These are phyloP conservation scores for Pseudotulostoma volvatum DNA, from an alignment of 495 filamentous ascomycete species.

Conservation along the genomic window DNA sequence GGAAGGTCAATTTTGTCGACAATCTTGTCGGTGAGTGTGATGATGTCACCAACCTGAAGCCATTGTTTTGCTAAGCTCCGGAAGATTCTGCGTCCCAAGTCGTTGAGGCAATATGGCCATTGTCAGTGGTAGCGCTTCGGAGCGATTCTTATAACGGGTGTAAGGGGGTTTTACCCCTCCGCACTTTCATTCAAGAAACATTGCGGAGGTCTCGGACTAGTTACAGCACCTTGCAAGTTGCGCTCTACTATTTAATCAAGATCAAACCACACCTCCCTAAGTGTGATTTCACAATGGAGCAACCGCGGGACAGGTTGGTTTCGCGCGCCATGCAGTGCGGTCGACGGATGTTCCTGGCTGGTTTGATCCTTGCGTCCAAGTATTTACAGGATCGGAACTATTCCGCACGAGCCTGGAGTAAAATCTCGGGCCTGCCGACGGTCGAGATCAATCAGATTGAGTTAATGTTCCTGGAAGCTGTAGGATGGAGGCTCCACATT, in stretches of 20 bases:
- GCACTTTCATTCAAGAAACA: slow-evolving; percentile 94
- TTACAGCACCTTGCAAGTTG: slow-evolving; percentile 93
- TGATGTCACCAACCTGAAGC: slow-evolving; percentile 13
- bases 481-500: slow-evolving; percentile 91
- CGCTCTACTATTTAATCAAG: slow-evolving; percentile 87
- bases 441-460: slow-evolving; percentile 93
- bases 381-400: slow-evolving; percentile 97
- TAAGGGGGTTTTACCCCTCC: slow-evolving; percentile 69
- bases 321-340: slow-evolving; percentile 85
- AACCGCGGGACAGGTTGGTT: slow-evolving; percentile 53
- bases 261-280: slow-evolving; percentile 82
- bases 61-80: slow-evolving; percentile 9
- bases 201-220: slow-evolving; percentile 86
- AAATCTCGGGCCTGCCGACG: slow-evolving; percentile 84
- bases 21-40: slow-evolving; percentile 67
- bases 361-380: slow-evolving; percentile 86
- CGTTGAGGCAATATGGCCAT: slow-evolving; percentile 94
- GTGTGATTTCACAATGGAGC: slow-evolving; percentile 74
- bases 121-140: slow-evolving; percentile 32
- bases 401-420: slow-evolving; percentile 93
- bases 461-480: slow-evolving; percentile 75
- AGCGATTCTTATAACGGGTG: slow-evolving; percentile 29
- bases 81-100: slow-evolving; percentile 95
- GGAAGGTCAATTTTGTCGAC: slow-evolving; percentile 92
- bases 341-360: slow-evolving; percentile 90